These are phyloP conservation scores for Lablab purpureus DNA, from an alignment of 306 rosid genomes.

Conservation along the genomic window DNA sequence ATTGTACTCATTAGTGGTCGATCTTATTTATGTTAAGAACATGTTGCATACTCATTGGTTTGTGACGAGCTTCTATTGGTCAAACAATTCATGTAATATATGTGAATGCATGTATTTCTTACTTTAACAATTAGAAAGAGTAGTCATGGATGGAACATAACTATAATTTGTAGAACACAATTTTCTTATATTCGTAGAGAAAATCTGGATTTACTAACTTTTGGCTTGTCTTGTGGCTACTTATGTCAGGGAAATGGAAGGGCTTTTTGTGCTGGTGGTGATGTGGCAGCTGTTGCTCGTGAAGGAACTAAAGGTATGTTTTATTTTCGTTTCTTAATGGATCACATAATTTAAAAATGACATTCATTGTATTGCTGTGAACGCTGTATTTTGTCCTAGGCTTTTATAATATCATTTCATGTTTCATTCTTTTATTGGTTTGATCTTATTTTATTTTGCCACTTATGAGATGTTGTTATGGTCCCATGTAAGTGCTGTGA, in stretches of 20 bases:
- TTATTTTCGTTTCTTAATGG: slow-evolving; percentile 36
- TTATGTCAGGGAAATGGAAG: slow-evolving; percentile 85
- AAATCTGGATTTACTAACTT: slow-evolving; percentile 38
- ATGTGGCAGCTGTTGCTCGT: slow-evolving; percentile 76
- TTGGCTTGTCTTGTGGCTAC: slow-evolving; percentile 34
- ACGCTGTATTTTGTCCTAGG: background rate
- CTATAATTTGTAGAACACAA: slow-evolving; percentile 22
- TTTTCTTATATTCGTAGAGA: slow-evolving; percentile 13
- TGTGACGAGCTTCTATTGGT: slow-evolving; percentile 5
- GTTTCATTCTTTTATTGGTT: background rate
- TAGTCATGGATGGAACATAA: slow-evolving; percentile 10
- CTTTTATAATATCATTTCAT: slow-evolving; percentile 21
- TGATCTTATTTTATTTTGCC: background rate
- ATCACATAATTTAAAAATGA: slow-evolving; percentile 12
- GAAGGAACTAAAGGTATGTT: slow-evolving; percentile 54
- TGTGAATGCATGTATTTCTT: background rate
- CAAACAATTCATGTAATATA: slow-evolving; percentile 16
- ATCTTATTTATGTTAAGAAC: too few species aligned
- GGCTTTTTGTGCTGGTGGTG: slow-evolving; percentile 99
- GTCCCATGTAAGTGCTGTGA: background rate
- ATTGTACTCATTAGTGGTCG: too few species aligned
- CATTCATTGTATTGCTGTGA: slow-evolving; percentile 4
- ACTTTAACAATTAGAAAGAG: slow-evolving; percentile 17
- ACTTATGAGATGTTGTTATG: slow-evolving; percentile 8
- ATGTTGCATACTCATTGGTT: slow-evolving; percentile 1